Evolutionary conservation across 768 basidiomycete species (phyloP).

Genomic region (Termitomyces sp.): DNA sequence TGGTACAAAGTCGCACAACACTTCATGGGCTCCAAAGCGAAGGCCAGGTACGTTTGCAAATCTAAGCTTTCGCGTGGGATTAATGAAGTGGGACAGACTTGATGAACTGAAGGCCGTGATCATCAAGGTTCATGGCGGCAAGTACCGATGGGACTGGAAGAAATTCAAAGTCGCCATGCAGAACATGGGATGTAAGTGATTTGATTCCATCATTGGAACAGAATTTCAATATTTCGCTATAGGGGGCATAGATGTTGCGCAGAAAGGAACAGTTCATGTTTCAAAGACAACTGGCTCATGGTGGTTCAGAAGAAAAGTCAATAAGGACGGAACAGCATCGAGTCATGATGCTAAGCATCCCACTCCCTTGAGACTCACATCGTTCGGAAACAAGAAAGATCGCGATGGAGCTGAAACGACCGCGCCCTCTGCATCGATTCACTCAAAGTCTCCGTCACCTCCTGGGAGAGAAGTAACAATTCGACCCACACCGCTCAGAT

Average conservation of each 20-base stretch:
- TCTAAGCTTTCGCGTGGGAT: neutral
- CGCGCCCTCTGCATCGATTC: neutral
- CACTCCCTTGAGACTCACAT: slow-evolving; percentile 10
- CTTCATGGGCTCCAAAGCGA: slow-evolving; percentile 69
- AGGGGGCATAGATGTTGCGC: slow-evolving; percentile 65
- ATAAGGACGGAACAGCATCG: slow-evolving; percentile 19
- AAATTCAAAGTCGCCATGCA: slow-evolving; percentile 73
- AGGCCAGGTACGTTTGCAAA: slow-evolving; percentile 34
- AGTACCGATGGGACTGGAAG: slow-evolving; percentile 82
- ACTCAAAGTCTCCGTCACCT: slow-evolving; percentile 3
- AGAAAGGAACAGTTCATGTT: slow-evolving; percentile 43
- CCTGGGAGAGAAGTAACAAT: slow-evolving; percentile 1
- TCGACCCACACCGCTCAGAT: slow-evolving; percentile 10
- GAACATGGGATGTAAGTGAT: slow-evolving; percentile 72
- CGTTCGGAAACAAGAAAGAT: slow-evolving; percentile 7
- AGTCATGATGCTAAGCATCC: slow-evolving; percentile 5
- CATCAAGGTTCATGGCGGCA: slow-evolving; percentile 67
- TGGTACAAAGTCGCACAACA: slow-evolving; percentile 81
- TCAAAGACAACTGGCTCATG: slow-evolving; percentile 14
- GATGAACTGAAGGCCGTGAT: slow-evolving; percentile 70
- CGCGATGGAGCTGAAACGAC: neutral
- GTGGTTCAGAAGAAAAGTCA: slow-evolving; percentile 37
- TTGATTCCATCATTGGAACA: neutral
- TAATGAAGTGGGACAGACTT: slow-evolving; percentile 28
- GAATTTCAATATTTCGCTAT: neutral